Percentiles rank a stretch among this genome's conserved stretches.
These are phyloP conservation scores for Beauveria bassiana DNA, from an alignment of 2,329 filamentous ascomycete species.

Conservation along the genomic window DNA sequence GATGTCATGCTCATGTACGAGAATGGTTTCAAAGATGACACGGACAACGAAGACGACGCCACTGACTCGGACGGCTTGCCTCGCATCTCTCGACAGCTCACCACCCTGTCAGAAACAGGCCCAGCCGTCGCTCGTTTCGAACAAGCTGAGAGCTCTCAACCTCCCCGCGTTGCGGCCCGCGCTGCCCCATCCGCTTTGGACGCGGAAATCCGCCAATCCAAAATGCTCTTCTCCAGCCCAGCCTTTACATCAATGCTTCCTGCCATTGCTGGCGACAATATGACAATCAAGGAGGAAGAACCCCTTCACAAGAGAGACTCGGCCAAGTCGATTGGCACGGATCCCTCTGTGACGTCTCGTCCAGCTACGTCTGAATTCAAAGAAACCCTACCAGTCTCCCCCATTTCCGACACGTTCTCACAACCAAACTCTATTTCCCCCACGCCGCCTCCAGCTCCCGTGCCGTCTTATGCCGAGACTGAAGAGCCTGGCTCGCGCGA, in stretches of 20 bases:
- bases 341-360: slow-evolving; percentile 28
- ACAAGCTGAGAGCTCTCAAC: slow-evolving; percentile 14
- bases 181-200: slow-evolving; percentile 25
- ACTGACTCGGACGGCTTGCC: slow-evolving; percentile 16
- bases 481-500: slow-evolving; percentile 55
- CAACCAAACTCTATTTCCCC: slow-evolving; percentile 1
- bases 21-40: slow-evolving; percentile 47
- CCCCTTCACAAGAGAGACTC: slow-evolving; percentile 9
- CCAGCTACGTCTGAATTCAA: slow-evolving; percentile 18
- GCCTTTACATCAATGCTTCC: slow-evolving; percentile 33
- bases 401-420: slow-evolving; percentile 12
- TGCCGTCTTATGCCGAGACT: slow-evolving; percentile 21
- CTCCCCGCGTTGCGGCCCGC: slow-evolving; percentile 12
- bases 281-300: slow-evolving; percentile 13
- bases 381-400: slow-evolving; percentile 12
- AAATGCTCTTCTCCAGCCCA: slow-evolving; percentile 31
- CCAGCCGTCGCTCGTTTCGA: slow-evolving; percentile 4
- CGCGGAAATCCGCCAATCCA: slow-evolving; percentile 31
- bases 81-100: slow-evolving; percentile 8
- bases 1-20: slow-evolving; percentile 67
- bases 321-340: slow-evolving; percentile 44
- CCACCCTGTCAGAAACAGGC: slow-evolving; percentile 10
- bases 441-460: slow-evolving; percentile 13
- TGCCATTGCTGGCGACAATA: slow-evolving; percentile 22
- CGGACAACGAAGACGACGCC: slow-evolving; percentile 28